These are phyloP conservation scores for Toxicodendron radicans DNA, from an alignment of 345 rosid genomes.

Conservation along the genomic window DNA sequence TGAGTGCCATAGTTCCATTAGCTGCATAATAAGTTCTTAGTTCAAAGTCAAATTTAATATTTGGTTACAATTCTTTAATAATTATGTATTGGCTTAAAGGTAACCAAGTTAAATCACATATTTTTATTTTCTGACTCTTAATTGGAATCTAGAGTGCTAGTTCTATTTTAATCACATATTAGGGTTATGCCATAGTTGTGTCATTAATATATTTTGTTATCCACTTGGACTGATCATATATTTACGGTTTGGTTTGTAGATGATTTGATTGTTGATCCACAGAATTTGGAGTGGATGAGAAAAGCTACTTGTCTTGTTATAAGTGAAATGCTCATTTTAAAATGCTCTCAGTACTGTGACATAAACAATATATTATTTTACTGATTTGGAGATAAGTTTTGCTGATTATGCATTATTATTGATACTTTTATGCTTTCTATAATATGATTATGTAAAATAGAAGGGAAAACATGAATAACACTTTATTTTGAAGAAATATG, in stretches of 20 bases:
- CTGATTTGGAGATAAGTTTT: no score
- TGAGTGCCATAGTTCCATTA: background rate
- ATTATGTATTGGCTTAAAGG: background rate
- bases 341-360: background rate
- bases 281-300: conserved; percentile 94
- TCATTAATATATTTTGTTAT: conserved; percentile 6
- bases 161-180: background rate
- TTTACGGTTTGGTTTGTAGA: conserved; percentile 46
- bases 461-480: no score
- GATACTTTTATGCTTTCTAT: no score
- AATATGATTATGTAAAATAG: no score
- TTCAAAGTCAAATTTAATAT: background rate
- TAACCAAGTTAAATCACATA: background rate
- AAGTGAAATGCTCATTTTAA: conserved; percentile 35
- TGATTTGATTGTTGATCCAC: conserved; percentile 94
- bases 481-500: no score
- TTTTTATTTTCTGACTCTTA: background rate
- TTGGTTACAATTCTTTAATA: background rate
- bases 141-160: conserved; percentile 2
- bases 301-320: conserved; percentile 95
- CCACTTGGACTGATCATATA: conserved; percentile 21
- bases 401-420: no score
- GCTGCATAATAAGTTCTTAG: background rate
- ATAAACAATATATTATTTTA: background rate
- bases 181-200: background rate